Conservation (phyloP, 257 asterid genomes). For the Primulina eburnea region DNA sequence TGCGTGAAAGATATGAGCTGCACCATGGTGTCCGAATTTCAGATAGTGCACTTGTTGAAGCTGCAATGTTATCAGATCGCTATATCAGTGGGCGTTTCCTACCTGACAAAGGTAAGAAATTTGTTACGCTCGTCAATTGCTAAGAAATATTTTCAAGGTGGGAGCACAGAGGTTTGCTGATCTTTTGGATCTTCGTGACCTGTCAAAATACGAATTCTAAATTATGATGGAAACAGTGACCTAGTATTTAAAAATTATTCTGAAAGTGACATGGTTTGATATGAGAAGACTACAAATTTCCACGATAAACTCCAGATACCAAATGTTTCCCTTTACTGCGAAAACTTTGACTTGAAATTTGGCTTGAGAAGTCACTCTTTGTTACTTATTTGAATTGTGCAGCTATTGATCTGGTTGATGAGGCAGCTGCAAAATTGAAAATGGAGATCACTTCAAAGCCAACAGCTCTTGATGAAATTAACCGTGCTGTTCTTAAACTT, state of each 20-base stretch:
- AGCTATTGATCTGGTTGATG: constrained; percentile 96
- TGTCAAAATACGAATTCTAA: not conserved
- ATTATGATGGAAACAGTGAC: not conserved
- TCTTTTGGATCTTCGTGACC: not conserved
- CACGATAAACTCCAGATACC: not conserved
- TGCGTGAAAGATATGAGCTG: constrained; percentile 91
- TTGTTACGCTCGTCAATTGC: not conserved
- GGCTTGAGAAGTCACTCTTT: not conserved
- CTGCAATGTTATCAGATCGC: constrained; percentile 89
- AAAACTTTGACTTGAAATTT: not conserved
- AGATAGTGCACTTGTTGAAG: constrained; percentile 88
- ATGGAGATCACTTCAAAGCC: constrained; percentile 99
- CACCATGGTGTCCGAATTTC: constrained; percentile 97
- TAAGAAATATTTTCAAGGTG: not conserved
- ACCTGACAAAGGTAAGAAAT: constrained; percentile 80
- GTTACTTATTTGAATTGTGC: constrained; percentile 32
- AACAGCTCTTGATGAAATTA: constrained; percentile 87
- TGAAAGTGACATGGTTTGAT: not conserved
- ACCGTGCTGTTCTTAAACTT: constrained; percentile 79
- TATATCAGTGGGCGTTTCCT: constrained; percentile 88
- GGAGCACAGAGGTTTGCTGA: not conserved
- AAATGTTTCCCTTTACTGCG: not conserved
- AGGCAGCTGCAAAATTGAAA: constrained; percentile 95
- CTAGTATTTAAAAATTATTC: no score
- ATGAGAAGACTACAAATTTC: not conserved